Evolutionary conservation across 2,329 filamentous ascomycete species (phyloP).

Genomic region (Apiospora rasikravindrae): DNA sequence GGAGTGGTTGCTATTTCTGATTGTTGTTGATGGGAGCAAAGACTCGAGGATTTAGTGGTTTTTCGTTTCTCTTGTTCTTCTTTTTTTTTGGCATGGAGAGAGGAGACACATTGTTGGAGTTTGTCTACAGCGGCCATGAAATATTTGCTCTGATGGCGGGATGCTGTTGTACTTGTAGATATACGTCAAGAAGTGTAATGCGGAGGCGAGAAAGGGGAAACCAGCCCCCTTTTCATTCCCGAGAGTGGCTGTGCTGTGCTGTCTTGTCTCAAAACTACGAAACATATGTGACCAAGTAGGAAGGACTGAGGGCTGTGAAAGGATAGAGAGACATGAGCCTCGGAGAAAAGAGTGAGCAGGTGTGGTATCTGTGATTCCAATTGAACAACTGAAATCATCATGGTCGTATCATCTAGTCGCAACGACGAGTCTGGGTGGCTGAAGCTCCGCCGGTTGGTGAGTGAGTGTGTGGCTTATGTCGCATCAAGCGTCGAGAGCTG

Average conservation of each 20-base stretch:
- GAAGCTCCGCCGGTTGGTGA: background rate
- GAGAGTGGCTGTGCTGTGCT: background rate
- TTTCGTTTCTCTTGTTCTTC: background rate
- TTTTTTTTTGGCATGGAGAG: conserved; percentile 1
- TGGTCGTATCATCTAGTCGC: background rate
- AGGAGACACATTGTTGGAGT: background rate
- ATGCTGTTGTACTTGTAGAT: conserved; percentile 16
- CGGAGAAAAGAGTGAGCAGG: background rate
- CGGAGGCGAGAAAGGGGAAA: conserved; percentile 8
- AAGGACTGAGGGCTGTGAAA: background rate
- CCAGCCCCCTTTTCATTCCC: conserved; percentile 7
- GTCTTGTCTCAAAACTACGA: background rate
- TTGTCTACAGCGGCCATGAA: background rate
- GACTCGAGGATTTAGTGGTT: background rate
- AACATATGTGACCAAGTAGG: background rate
- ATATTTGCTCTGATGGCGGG: conserved; percentile 3
- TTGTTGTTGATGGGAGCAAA: background rate
- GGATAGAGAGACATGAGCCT: background rate
- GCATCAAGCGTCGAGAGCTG: background rate
- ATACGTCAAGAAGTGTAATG: conserved; percentile 8
- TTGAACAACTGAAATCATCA: background rate
- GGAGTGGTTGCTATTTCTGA: background rate
- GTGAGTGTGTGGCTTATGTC: background rate
- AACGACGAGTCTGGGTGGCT: background rate
- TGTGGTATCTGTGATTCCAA: background rate